These are phyloP conservation scores for Saturnispora saitoi DNA, from an alignment of 805 yeast genomes.

Conservation along the genomic window DNA sequence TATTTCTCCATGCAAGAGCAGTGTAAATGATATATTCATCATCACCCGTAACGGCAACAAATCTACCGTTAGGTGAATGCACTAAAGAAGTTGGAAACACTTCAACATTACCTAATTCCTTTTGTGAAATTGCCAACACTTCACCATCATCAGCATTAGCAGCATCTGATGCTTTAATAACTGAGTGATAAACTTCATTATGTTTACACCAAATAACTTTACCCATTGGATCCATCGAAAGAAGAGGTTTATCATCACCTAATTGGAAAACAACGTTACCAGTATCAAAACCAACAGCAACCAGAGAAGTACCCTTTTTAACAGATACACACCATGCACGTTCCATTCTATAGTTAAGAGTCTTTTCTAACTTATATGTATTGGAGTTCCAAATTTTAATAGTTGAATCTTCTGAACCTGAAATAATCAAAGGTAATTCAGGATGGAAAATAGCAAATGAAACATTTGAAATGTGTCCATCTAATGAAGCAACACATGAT, in stretches of 20 bases:
- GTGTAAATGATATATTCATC: slow-evolving; percentile 96
- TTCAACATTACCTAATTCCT: slow-evolving; percentile 92
- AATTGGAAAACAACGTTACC: slow-evolving; percentile 84
- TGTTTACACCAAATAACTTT: slow-evolving; percentile 87
- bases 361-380: slow-evolving; percentile 88
- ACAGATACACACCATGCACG: slow-evolving; percentile 93
- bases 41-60: slow-evolving; percentile 94
- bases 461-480: slow-evolving; percentile 90
- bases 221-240: slow-evolving; percentile 90
- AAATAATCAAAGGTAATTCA: slow-evolving; percentile 86
- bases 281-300: slow-evolving; percentile 91
- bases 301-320: slow-evolving; percentile 62
- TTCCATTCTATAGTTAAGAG: slow-evolving; percentile 84
- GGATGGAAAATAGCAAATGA: slow-evolving; percentile 97
- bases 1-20: slow-evolving; percentile 96
- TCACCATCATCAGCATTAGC: slow-evolving; percentile 72
- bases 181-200: slow-evolving; percentile 78
- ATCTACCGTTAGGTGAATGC: slow-evolving; percentile 97
- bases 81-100: slow-evolving; percentile 78
- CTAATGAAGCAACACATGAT: slow-evolving; percentile 86
- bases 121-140: slow-evolving; percentile 62
- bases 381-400: slow-evolving; percentile 91
- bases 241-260: slow-evolving; percentile 90
- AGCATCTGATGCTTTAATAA: slow-evolving; percentile 56
- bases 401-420: slow-evolving; percentile 96